These are phyloP conservation scores for Pichia sp. DNA, from an alignment of 1,139 yeast genomes.

Conservation along the genomic window DNA sequence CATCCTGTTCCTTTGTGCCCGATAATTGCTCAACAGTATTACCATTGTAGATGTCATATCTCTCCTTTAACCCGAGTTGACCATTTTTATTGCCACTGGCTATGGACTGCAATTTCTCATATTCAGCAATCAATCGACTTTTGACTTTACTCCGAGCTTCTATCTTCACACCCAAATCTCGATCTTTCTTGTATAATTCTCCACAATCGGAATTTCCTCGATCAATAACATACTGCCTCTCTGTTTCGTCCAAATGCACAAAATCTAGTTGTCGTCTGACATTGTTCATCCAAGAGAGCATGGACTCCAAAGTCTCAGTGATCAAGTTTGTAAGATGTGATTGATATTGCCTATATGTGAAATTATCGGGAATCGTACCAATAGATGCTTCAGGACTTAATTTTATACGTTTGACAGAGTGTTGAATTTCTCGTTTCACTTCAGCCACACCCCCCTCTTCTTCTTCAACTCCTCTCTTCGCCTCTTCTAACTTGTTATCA, in stretches of 20 bases:
- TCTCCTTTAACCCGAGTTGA: conserved; percentile 20
- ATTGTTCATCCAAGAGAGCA: conserved; percentile 33
- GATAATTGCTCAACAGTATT: conserved; percentile 4
- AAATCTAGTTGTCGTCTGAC: conserved; percentile 32
- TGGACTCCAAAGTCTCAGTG: conserved; percentile 18
- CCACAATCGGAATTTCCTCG: conserved; percentile 45
- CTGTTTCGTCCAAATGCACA: conserved; percentile 43
- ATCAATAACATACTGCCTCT: conserved; percentile 49
- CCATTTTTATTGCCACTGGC: conserved; percentile 12
- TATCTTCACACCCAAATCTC: conserved; percentile 48
- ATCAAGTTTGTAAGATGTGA: conserved; percentile 22
- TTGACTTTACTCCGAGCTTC: conserved; percentile 45
- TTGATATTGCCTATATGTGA: conserved; percentile 26
- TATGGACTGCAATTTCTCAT: conserved; percentile 1
- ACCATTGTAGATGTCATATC: conserved; percentile 17
- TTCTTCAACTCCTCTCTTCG: conserved; percentile 2
- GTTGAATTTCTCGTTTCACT: conserved; percentile 2
- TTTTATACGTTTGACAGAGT: conserved; percentile 14
- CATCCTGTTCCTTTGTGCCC: conserved; percentile 25
- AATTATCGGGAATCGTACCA: conserved; percentile 7
- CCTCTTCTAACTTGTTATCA: conserved; percentile 5
- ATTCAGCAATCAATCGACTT: conserved; percentile 39
- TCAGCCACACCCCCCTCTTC: not conserved
- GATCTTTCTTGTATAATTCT: conserved; percentile 41
- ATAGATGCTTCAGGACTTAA: conserved; percentile 2